Base-by-base conservation (phyloP, 1,284 basidiomycete species). In the Blastosporella zonata region DNA sequence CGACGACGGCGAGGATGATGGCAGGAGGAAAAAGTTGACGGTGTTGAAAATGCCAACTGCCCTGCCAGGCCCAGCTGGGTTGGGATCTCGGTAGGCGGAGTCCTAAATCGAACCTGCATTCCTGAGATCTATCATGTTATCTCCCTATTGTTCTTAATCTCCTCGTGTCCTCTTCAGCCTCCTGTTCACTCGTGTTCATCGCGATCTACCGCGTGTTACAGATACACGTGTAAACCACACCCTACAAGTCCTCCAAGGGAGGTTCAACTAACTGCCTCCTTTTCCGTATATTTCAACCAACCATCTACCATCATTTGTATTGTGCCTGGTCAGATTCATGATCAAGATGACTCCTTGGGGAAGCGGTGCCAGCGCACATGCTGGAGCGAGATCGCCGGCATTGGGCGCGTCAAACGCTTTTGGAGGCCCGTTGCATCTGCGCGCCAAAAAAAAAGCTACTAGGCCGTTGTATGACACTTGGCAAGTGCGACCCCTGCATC, bases 41-140 rank as follows among this genome's bases (percentile, higher is more conserved):
- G 45, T 38, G n/a, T n/a, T n/a, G 46, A 57, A 52, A 55, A 54
- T 52, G 54, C 43, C 49, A 48, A 54, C 54, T 56, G 55, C 49
- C 37, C 50, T 52, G 54, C 34, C 51, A 49, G 45, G 45, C 43
- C 47, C 29, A 53, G 54, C 57, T 55, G 55, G 53, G 54, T 57
- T 62, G 47, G n/a, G 56, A 58, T 60, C 55, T 63, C 55, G 51
- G 50, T 53, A 54, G 43, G 56, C 60, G 60, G 60, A 62, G 58
- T 57, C 39, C 50, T 15, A 62, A 62, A 52, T 53, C 45, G 43
- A 48, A 35, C 46, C 48, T 53, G 38, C 42, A 49, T 51, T 34
- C 51, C 42, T 51, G 47, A 61, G 59, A 61, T 61, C 56, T 52
- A 43, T 58, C 55, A 58, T 50, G 38, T 51, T 51, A 35, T 23